Conservation (phyloP, 495 filamentous ascomycete species). For the Cladorrhinum samala region DNA sequence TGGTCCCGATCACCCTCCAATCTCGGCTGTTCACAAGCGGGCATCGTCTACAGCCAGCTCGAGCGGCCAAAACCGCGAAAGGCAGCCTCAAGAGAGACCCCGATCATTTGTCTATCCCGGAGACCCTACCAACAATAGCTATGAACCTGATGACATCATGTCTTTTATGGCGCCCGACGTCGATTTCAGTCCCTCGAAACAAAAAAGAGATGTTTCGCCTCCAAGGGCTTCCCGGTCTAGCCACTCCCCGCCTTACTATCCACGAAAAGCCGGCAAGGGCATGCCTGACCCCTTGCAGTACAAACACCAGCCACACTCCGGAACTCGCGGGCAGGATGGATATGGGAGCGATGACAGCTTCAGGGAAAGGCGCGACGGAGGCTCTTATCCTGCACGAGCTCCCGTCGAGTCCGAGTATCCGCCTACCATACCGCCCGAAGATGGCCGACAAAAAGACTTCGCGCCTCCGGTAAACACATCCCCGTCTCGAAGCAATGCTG, state of each 20-base stretch:
- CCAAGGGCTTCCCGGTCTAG: constrained; percentile 14
- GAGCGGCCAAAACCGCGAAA: neutral
- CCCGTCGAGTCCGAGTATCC: constrained; percentile 15
- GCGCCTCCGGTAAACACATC: constrained; percentile 22
- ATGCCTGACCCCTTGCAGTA: constrained; percentile 16
- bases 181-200: constrained; percentile 7
- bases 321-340: constrained; percentile 15
- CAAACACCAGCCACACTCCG: constrained; percentile 14
- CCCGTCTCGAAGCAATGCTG: constrained; percentile 12
- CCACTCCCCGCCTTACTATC: constrained; percentile 24
- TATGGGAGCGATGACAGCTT: constrained; percentile 20
- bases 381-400: constrained; percentile 9
- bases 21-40: constrained; percentile 8
- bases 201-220: constrained; percentile 9
- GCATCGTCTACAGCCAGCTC: constrained; percentile 14
- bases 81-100: constrained; percentile 4
- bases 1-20: constrained; percentile 4
- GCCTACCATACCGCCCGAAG: neutral
- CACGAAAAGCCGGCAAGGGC: constrained; percentile 12
- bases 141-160: constrained; percentile 18
- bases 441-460: neutral
- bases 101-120: constrained; percentile 8
- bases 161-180: constrained; percentile 24
- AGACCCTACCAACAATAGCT: constrained; percentile 1
- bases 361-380: constrained; percentile 12